Conservation (phyloP, 2,329 filamentous ascomycete species). For the Acarospora socialis region DNA sequence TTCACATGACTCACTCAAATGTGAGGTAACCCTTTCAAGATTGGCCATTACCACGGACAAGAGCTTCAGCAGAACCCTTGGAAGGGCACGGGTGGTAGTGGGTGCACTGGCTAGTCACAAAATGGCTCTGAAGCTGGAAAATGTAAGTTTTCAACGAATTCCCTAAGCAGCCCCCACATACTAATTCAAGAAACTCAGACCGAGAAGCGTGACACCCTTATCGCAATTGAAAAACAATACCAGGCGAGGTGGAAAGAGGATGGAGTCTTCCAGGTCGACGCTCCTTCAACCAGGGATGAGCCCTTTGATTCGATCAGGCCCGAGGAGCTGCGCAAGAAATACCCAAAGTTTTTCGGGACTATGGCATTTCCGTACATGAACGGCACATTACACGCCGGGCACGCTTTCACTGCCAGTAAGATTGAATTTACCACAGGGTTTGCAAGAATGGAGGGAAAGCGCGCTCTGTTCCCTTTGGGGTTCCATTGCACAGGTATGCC, state of each 20-base stretch:
- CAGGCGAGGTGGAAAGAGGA: slow-evolving; percentile 69
- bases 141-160: slow-evolving; percentile 25
- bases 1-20: too few species aligned
- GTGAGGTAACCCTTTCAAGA: too few species aligned
- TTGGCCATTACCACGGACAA: too few species aligned
- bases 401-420: slow-evolving; percentile 84
- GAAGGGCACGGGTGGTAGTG: too few species aligned
- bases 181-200: slow-evolving; percentile 41
- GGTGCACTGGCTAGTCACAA: too few species aligned
- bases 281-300: slow-evolving; percentile 64
- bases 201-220: slow-evolving; percentile 72
- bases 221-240: slow-evolving; percentile 81
- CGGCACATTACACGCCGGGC: slow-evolving; percentile 75
- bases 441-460: slow-evolving; percentile 80
- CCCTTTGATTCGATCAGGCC: slow-evolving; percentile 60
- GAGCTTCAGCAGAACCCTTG: too few species aligned
- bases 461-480: slow-evolving; percentile 74
- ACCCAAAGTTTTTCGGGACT: slow-evolving; percentile 77
- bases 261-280: slow-evolving; percentile 71
- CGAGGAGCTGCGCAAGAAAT: slow-evolving; percentile 60
- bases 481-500: slow-evolving; percentile 97
- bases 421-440: slow-evolving; percentile 84
- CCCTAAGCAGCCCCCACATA: slow-evolving; percentile 15
- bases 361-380: slow-evolving; percentile 76
- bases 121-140: slow-evolving; percentile 53